Evolutionary conservation across 176 grass and related monocot species (phyloP).

Genomic region (Aegilops longissima): DNA sequence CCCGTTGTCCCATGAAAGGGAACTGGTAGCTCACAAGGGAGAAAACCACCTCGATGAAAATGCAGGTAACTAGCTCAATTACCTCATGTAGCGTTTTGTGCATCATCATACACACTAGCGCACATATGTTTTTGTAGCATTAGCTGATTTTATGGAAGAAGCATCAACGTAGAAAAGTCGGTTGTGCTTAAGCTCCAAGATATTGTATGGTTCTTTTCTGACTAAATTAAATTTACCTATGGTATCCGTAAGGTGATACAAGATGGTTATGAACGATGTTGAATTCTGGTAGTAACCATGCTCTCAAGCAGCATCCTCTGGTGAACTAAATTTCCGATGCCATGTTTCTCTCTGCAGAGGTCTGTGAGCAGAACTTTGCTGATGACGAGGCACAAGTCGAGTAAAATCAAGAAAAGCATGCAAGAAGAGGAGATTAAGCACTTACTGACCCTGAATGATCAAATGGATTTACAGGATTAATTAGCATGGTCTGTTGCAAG

Average conservation of each 20-base stretch:
- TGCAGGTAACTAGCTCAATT: constrained; percentile 38
- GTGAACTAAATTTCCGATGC: constrained; percentile 25
- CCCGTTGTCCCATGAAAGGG: constrained; percentile 28
- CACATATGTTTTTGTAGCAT: constrained; percentile 6
- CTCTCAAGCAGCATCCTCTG: background rate
- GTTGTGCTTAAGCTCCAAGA: too few relatives aligned
- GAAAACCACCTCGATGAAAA: constrained; percentile 9
- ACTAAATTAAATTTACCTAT: background rate
- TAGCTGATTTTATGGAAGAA: constrained; percentile 22
- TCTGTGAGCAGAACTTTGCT: constrained; percentile 89
- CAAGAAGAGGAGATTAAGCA: constrained; percentile 51
- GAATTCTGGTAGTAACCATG: background rate
- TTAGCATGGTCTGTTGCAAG: constrained; percentile 5
- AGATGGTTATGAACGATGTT: background rate
- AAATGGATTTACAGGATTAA: constrained; percentile 35
- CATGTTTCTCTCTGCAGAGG: constrained; percentile 42
- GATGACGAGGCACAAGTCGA: constrained; percentile 48
- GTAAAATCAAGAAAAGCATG: constrained; percentile 40
- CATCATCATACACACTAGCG: background rate
- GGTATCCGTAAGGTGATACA: background rate
- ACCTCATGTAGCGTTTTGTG: background rate
- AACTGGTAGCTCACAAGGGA: constrained; percentile 31
- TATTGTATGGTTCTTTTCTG: too few relatives aligned
- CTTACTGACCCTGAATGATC: constrained; percentile 23
- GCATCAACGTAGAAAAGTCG: too few relatives aligned